Evolutionary conservation across 177 flowering plant species (phyloP).

Genomic region (Vitis hybrid): DNA sequence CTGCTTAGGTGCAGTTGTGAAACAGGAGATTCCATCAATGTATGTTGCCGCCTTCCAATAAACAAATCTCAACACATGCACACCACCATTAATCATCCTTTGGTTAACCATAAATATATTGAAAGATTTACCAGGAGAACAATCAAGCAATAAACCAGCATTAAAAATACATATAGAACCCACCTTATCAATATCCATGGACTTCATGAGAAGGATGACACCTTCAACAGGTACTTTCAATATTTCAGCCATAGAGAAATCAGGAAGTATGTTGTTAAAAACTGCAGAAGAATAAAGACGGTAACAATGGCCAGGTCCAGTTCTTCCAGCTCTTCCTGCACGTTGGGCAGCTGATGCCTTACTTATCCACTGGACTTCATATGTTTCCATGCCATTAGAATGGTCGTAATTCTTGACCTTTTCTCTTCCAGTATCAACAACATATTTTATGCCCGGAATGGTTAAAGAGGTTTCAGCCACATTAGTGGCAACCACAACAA

Average conservation of each 20-base stretch:
- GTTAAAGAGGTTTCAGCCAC: slow-evolving; percentile 86
- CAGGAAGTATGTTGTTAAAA: slow-evolving; percentile 64
- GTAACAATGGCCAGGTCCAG: slow-evolving; percentile 96
- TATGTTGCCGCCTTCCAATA: background rate
- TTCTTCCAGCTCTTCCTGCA: slow-evolving; percentile 98
- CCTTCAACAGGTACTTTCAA: slow-evolving; percentile 88
- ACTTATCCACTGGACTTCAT: slow-evolving; percentile 92
- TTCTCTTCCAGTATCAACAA: slow-evolving; percentile 84
- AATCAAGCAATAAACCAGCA: background rate
- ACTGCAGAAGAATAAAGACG: slow-evolving; percentile 93
- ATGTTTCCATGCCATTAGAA: slow-evolving; percentile 86
- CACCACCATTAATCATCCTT: background rate
- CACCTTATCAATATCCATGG: slow-evolving; percentile 86
- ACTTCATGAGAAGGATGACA: slow-evolving; percentile 87
- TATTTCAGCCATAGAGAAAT: slow-evolving; percentile 85
- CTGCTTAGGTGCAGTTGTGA: too few relatives aligned
- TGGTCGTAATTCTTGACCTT: slow-evolving; percentile 82
- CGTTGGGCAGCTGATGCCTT: slow-evolving; percentile 99
- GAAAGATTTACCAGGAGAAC: background rate
- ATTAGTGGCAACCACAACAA: slow-evolving; percentile 86
- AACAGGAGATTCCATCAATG: background rate
- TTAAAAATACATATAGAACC: slow-evolving; percentile 11
- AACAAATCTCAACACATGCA: background rate
- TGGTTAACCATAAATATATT: background rate
- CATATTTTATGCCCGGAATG: slow-evolving; percentile 74